Evolutionary conservation across 176 grass and related monocot genomes (phyloP).

Genomic region (Puccinellia tenuiflora): DNA sequence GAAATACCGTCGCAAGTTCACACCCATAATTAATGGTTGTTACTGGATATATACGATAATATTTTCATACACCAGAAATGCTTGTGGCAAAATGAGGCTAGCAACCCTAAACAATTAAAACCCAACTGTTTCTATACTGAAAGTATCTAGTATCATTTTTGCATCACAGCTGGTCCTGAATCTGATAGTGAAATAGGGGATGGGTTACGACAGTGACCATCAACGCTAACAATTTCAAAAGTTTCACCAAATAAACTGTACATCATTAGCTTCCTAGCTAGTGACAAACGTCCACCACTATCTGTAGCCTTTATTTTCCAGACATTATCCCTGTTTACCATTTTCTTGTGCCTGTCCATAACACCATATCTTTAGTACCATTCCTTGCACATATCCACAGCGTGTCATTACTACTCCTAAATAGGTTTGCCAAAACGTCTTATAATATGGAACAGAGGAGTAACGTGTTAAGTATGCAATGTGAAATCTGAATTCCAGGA

Average conservation of each 20-base stretch:
- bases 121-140: not conserved
- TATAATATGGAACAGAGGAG: too few relatives aligned
- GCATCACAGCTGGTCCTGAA: constrained; percentile 8
- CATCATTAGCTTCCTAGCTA: not conserved
- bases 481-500: not conserved
- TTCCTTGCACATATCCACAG: not conserved
- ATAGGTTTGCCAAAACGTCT: too few relatives aligned
- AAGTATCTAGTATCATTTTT: not conserved
- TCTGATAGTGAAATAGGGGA: constrained; percentile 7
- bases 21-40: not conserved
- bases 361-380: not conserved
- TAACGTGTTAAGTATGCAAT: not conserved
- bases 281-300: not conserved
- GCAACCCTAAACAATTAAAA: not conserved
- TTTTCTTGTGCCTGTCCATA: not conserved
- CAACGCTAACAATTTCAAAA: not conserved
- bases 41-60: not conserved
- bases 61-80: not conserved
- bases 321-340: not conserved
- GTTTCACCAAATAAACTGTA: constrained; percentile 4
- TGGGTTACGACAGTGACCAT: constrained; percentile 17
- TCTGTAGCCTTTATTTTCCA: not conserved
- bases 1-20: not conserved
- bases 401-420: not conserved
- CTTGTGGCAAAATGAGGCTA: not conserved